These are phyloP conservation scores for Phytophthora fragariaefolia DNA, from an alignment of 352 stramenopile species.

Conservation along the genomic window DNA sequence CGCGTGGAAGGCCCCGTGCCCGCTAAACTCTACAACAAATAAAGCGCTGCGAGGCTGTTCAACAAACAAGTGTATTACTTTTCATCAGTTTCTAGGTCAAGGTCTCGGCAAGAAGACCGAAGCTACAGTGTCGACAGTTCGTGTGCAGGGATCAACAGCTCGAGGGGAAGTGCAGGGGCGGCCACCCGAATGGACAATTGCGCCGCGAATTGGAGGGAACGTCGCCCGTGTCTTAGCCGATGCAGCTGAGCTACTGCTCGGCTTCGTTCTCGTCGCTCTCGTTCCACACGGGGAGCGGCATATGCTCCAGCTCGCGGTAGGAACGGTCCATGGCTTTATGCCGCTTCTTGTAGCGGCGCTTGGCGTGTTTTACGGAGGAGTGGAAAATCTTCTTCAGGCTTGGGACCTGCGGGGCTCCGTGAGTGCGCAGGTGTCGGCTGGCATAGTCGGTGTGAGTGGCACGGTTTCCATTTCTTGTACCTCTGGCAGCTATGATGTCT, in stretches of 20 bases:
- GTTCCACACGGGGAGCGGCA: constrained; percentile 59
- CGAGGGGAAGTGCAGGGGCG: constrained; percentile 6
- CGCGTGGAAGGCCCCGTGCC: constrained; percentile 81
- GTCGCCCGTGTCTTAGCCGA: constrained; percentile 1
- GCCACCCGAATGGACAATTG: constrained; percentile 15
- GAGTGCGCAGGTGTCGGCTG: constrained; percentile 54
- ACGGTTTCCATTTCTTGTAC: constrained; percentile 24
- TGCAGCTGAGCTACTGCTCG: constrained; percentile 16
- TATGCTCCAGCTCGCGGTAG: constrained; percentile 71
- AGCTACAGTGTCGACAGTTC: constrained; percentile 22
- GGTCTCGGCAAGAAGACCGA: constrained; percentile 6
- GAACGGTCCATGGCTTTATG: constrained; percentile 52
- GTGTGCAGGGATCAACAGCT: constrained; percentile 17
- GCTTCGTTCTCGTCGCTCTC: constrained; percentile 45
- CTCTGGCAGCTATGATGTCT: constrained; percentile 13
- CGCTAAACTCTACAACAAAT: constrained; percentile 70
- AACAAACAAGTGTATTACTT: constrained; percentile 37
- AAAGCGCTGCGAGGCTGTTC: no score
- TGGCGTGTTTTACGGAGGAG: constrained; percentile 32
- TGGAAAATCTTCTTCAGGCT: constrained; percentile 77
- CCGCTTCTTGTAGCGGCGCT: constrained; percentile 66
- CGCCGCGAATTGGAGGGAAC: constrained; percentile 7
- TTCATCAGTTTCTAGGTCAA: constrained; percentile 37
- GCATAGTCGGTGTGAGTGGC: constrained; percentile 24
- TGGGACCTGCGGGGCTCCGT: constrained; percentile 46